phyloP scores from a whole-genome alignment of 2,329 filamentous ascomycete species.

The Dactylellina leptospora region DNA sequence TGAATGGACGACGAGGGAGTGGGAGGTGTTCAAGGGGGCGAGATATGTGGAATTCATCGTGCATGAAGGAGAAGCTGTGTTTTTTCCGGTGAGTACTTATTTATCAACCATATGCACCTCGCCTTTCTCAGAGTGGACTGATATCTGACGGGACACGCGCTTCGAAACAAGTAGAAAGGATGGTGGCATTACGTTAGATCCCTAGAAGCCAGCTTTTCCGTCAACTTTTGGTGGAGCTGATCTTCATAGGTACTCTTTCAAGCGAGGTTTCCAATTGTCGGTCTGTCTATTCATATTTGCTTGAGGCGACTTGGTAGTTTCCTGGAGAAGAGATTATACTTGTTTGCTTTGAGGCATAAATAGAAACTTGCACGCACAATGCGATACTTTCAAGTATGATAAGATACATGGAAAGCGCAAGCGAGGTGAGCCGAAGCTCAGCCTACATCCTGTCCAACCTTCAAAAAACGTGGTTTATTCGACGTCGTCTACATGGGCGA shows the following conservation, averaged over 20 bases:
- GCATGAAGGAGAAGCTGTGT: conserved; percentile 81
- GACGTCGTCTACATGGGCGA: too few relatives aligned
- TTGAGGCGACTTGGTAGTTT: background rate
- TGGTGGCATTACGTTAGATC: conserved; percentile 99
- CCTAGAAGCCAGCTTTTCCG: conserved; percentile 85
- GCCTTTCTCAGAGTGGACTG: background rate
- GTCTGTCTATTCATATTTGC: too few relatives aligned
- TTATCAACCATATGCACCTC: background rate
- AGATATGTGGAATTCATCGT: conserved; percentile 80
- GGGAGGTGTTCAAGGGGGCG: conserved; percentile 67
- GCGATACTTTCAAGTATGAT: too few relatives aligned
- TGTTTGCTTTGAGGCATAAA: too few relatives aligned
- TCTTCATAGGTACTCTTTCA: background rate
- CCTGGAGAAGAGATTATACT: too few relatives aligned
- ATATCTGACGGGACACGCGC: background rate
- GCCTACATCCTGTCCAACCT: too few relatives aligned
- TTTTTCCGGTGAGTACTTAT: conserved; percentile 73
- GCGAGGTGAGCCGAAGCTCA: too few relatives aligned
- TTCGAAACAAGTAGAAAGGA: conserved; percentile 62
- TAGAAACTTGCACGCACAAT: too few relatives aligned
- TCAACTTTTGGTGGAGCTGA: conserved; percentile 88
- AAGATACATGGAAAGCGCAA: too few relatives aligned
- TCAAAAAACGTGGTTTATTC: too few relatives aligned
- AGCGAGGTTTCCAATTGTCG: background rate
- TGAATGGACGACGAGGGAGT: conserved; percentile 54